Evolutionary conservation across 2,329 filamentous ascomycete genomes (phyloP), one percentile per base, ranked within the genome.

Genomic region (Alternaria incomplexa): DNA sequence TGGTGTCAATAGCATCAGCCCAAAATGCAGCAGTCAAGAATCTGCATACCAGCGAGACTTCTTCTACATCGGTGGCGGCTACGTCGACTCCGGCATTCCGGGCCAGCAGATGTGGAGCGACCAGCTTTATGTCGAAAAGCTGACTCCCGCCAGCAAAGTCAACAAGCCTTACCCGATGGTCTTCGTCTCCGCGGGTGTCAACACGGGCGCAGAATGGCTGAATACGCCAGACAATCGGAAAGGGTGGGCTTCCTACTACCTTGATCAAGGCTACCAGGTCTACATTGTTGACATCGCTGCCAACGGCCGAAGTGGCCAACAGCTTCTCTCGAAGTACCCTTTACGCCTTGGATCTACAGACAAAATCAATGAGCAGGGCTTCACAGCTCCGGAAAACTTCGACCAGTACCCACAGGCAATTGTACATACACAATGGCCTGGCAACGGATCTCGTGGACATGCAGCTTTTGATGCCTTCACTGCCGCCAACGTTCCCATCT

Each of bases 61-160:
- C 28, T 73, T 73, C 56, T 74, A 73, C 56, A 61, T 74, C n/a
- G 71, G 72, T 15, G 70, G 71, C 53, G 51, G 65, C 46, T 74
- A 73, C 52, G 63, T 71, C 46, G 61, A 73, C 22, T 72, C 60
- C n/a, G 61, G 66, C 12, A 64, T 67, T 23, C 64, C 65, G 9
- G 65, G 70, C 43, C 61, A 70, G 30, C 68, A 66, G 26, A 61
- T 68, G 13, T 66, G 61, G 61, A 65, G 57, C 26, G 67, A 72
- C 36, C 63, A 61, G 30, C 30, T 72, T 23, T 73, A 73, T 26
- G 67, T 73, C 26, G 69, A 73, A 44, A 73, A 73, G 50, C 48
- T 73, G 12, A 64, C 70, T 15, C 70, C 70, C 7, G 44, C 55
- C 17, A 61, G 12, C 15, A 58, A 63, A 17, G 36, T 40, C 51